Percentiles rank a stretch among this genome's conserved stretches.
Evolutionary conservation across 2,329 filamentous ascomycete genomes (phyloP).

Genomic region (Cladosporium phlei): DNA sequence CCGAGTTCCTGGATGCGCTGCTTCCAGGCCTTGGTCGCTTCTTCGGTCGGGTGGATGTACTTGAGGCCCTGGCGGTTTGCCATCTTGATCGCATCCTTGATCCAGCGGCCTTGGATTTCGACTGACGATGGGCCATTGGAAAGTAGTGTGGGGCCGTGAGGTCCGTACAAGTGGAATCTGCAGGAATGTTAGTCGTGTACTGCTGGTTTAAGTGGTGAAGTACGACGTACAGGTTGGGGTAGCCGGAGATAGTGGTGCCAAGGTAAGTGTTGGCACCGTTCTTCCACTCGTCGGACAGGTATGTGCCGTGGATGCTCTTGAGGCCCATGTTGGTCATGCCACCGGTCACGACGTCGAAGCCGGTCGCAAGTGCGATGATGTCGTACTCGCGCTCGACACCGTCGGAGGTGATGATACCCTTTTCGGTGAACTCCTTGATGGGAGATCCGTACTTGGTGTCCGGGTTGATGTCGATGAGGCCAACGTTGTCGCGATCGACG

Average conservation of each 20-base stretch:
- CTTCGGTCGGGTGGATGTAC: conserved; percentile 29
- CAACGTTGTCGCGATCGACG: conserved; percentile 40
- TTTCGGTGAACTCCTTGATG: conserved; percentile 40
- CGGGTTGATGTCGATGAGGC: conserved; percentile 39
- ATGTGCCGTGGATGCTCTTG: conserved; percentile 31
- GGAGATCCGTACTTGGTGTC: conserved; percentile 29
- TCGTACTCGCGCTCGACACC: conserved; percentile 38
- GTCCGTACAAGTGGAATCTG: conserved; percentile 33
- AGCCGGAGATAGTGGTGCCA: conserved; percentile 39
- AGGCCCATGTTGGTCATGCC: conserved; percentile 44
- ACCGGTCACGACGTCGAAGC: conserved; percentile 44
- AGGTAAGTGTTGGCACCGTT: conserved; percentile 40
- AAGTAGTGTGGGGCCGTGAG: conserved; percentile 41
- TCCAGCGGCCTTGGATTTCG: conserved; percentile 41
- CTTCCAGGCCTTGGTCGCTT: conserved; percentile 29
- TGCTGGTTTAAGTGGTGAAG: background rate
- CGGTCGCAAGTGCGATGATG: conserved; percentile 44
- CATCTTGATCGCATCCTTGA: conserved; percentile 26
- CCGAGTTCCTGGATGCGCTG: conserved; percentile 26
- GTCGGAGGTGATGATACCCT: conserved; percentile 38
- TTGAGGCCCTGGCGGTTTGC: conserved; percentile 24
- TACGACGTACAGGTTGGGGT: conserved; percentile 39
- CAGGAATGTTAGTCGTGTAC: background rate
- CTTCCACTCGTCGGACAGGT: conserved; percentile 39
- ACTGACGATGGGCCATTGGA: conserved; percentile 41